Evolutionary conservation across 2,329 filamentous ascomycete genomes (phyloP).

Genomic region (Cercospora sp.): DNA sequence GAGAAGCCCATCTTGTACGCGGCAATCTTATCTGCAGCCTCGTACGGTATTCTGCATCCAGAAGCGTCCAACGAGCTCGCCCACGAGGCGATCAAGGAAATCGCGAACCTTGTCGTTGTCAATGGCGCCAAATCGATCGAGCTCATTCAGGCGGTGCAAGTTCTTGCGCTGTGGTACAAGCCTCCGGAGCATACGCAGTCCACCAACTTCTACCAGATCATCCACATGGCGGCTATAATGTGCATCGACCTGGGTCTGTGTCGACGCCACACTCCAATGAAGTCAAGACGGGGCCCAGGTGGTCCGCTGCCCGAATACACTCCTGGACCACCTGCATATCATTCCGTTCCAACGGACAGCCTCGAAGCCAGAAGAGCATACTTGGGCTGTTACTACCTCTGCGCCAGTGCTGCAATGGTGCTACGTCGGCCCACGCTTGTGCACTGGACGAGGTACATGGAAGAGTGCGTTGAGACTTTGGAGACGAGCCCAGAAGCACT

Average conservation of each 20-base stretch:
- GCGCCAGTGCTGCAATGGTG: slow-evolving; percentile 60
- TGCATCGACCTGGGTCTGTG: slow-evolving; percentile 80
- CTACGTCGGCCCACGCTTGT: slow-evolving; percentile 59
- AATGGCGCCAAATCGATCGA: slow-evolving; percentile 80
- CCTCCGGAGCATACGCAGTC: slow-evolving; percentile 81
- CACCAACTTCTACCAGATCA: slow-evolving; percentile 85
- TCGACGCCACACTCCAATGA: slow-evolving; percentile 49
- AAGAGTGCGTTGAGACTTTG: slow-evolving; percentile 60
- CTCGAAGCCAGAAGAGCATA: slow-evolving; percentile 61
- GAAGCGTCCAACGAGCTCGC: slow-evolving; percentile 63
- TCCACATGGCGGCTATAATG: slow-evolving; percentile 79
- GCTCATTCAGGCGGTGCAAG: slow-evolving; percentile 73
- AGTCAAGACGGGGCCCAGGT: slow-evolving; percentile 38
- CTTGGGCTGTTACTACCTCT: slow-evolving; percentile 62
- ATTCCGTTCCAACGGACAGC: slow-evolving; percentile 49
- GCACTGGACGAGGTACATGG: slow-evolving; percentile 63
- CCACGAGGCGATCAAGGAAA: slow-evolving; percentile 67
- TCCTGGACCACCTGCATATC: slow-evolving; percentile 32
- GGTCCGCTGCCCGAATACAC: slow-evolving; percentile 39
- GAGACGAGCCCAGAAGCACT: slow-evolving; percentile 57
- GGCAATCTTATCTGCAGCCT: slow-evolving; percentile 56
- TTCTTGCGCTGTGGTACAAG: slow-evolving; percentile 80
- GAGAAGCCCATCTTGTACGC: slow-evolving; percentile 62
- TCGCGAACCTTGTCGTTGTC: slow-evolving; percentile 73
- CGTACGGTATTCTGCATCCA: slow-evolving; percentile 53